Base-by-base conservation (phyloP, 208 protist genomes). In the Acanthamoeba sp. region DNA sequence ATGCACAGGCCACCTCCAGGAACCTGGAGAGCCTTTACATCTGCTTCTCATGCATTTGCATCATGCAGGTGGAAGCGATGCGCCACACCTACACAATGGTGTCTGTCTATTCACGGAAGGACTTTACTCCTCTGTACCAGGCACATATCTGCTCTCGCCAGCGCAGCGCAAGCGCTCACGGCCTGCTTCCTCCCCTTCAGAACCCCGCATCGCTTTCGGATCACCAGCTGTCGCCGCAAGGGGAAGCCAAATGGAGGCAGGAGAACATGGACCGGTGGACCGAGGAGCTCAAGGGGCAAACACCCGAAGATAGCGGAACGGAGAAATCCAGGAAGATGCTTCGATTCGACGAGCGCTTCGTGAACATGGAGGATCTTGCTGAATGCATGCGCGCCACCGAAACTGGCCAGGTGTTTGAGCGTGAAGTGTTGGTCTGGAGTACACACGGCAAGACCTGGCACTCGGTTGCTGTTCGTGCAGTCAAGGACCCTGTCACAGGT, bases 1-100 rank as follows among this genome's bases (percentile, higher is more conserved):
- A n/a, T n/a, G n/a, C n/a, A n/a, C n/a, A n/a, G 55, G 7, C 24
- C 55, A 62, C 22, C n/a, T n/a, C n/a, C 5, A 38, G 52, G 38
- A 84, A 16, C 42, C 38, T 84, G 9, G n/a, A n/a, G n/a, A n/a
- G n/a, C n/a, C n/a, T n/a, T n/a, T n/a, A n/a, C n/a, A n/a, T n/a
- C n/a, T n/a, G n/a, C n/a, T n/a, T n/a, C n/a, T n/a, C n/a, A n/a
- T n/a, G n/a, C n/a, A n/a, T n/a, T 84, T 38, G 42, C 73, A 45
- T 45, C 73, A 84, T 18, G 73, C 48, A 4, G 52, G 73, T 84
- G 40, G 73, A 18, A 2, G 73, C 73, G 5, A 84, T 84, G 73
- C 73, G 73, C 22, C 73, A 84, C 42, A 84, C 73, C 24, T 52
- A 52, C 38, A 38, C 73, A 2, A 84, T 84, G 73, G 73, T 84